phyloP scores from a whole-genome alignment of 2,329 filamentous ascomycete species.

The Aspergillus caelatus region DNA sequence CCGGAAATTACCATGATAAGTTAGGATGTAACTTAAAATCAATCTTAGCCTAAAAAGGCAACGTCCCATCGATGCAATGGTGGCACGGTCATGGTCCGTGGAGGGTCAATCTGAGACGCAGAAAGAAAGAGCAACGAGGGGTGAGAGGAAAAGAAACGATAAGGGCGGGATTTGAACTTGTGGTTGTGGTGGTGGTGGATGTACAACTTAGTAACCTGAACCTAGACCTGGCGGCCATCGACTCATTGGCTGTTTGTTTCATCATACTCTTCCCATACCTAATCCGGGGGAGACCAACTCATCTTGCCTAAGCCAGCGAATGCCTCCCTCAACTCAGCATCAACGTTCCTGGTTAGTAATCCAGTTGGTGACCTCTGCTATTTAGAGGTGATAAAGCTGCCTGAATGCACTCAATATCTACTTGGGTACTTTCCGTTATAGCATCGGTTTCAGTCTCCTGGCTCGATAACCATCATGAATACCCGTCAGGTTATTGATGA shows the following conservation, averaged over 20 bases:
- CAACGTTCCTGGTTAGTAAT: background rate
- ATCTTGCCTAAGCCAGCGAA: background rate
- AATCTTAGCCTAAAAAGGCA: conserved; percentile 5
- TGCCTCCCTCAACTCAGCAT: background rate
- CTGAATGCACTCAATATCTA: background rate
- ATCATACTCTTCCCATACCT: background rate
- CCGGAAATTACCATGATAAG: background rate
- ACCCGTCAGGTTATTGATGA: conserved; percentile 83
- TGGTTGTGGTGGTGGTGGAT: background rate
- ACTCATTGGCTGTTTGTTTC: background rate
- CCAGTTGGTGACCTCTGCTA: background rate
- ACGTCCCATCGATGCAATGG: background rate
- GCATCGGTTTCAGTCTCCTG: background rate
- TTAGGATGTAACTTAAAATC: background rate
- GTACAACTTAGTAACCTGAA: background rate
- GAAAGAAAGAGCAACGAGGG: too few relatives aligned
- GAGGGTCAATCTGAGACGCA: conserved; percentile 9
- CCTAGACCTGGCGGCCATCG: background rate
- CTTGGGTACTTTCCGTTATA: background rate
- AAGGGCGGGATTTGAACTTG: conserved; percentile 1
- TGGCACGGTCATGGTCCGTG: background rate
- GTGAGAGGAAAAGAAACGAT: background rate
- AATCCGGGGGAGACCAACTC: background rate
- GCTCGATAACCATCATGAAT: conserved; percentile 68
- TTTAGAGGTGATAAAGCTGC: background rate